Evolutionary conservation across 495 filamentous ascomycete species (phyloP).

Genomic region (Friedmanniomyces endolithicus): DNA sequence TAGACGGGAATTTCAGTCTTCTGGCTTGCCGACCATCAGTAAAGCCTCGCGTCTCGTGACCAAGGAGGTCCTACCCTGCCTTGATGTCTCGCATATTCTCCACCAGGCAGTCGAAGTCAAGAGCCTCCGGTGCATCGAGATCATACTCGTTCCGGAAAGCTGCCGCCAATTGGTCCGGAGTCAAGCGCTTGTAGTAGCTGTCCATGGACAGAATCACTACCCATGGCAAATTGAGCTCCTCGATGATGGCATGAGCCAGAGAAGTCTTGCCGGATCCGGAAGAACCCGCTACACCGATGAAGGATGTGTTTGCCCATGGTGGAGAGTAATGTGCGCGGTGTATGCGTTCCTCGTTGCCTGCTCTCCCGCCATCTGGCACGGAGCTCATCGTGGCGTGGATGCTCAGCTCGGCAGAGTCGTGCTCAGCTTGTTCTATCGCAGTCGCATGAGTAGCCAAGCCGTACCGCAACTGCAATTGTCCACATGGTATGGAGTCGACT

Average conservation of each 20-base stretch:
- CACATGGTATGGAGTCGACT: no score
- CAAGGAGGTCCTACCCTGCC: slow-evolving; percentile 55
- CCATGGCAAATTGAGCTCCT: slow-evolving; percentile 83
- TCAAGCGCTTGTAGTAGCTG: slow-evolving; percentile 86
- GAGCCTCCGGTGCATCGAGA: slow-evolving; percentile 86
- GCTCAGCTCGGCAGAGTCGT: background rate
- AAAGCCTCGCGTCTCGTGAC: background rate
- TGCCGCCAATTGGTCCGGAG: slow-evolving; percentile 53
- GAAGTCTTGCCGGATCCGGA: slow-evolving; percentile 98
- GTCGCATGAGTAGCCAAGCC: background rate
- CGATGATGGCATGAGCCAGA: slow-evolving; percentile 80
- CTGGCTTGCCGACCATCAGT: slow-evolving; percentile 43
- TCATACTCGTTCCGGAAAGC: slow-evolving; percentile 89
- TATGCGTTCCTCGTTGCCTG: slow-evolving; percentile 5
- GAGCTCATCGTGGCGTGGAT: slow-evolving; percentile 4
- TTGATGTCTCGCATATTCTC: slow-evolving; percentile 74
- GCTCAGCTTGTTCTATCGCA: background rate
- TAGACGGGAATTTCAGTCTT: slow-evolving; percentile 89
- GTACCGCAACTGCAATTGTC: background rate
- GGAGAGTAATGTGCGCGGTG: slow-evolving; percentile 65
- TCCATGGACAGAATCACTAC: slow-evolving; percentile 97
- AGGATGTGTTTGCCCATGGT: slow-evolving; percentile 86
- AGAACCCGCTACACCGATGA: slow-evolving; percentile 91
- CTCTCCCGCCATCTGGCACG: background rate
- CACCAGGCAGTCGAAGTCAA: slow-evolving; percentile 85